phyloP scores from a whole-genome alignment of 306 rosid genomes.

The Urtica urens region DNA sequence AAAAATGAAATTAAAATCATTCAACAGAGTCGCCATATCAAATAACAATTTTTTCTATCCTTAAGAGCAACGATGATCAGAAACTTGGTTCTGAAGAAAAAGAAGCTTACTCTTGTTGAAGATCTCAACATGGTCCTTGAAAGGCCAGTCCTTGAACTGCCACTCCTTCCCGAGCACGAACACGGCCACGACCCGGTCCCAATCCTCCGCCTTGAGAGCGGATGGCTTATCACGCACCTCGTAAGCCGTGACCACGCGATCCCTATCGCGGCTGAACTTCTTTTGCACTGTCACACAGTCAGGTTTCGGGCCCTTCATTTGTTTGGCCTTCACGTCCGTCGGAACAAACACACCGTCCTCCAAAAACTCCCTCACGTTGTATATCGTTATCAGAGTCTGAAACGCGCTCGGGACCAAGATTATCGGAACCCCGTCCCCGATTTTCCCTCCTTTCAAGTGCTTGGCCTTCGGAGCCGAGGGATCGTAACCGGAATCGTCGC shows the following conservation, averaged over 20 bases:
- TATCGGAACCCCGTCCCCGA: constrained; percentile 95
- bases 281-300: constrained; percentile 98
- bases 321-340: constrained; percentile 85
- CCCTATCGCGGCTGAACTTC: constrained; percentile 92
- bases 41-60: no score
- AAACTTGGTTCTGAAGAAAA: no score
- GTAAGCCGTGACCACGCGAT: constrained; percentile 81
- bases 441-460: constrained; percentile 66
- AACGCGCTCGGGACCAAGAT: constrained; percentile 86
- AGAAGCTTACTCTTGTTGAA: constrained; percentile 45
- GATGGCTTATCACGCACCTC: constrained; percentile 98
- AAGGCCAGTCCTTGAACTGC: constrained; percentile 68
- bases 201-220: constrained; percentile 68
- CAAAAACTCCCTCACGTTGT: constrained; percentile 86
- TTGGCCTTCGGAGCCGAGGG: constrained; percentile 60
- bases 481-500: constrained; percentile 50
- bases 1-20: no score
- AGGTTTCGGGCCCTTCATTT: constrained; percentile 80
- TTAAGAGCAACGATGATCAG: no score
- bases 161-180: constrained; percentile 95
- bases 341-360: constrained; percentile 87
- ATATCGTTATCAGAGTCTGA: constrained; percentile 79
- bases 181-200: constrained; percentile 97
- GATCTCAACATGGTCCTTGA: constrained; percentile 52
- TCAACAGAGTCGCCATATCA: no score